Evolutionary conservation across 768 basidiomycete species (phyloP).

Genomic region (Phylloporus sp.): DNA sequence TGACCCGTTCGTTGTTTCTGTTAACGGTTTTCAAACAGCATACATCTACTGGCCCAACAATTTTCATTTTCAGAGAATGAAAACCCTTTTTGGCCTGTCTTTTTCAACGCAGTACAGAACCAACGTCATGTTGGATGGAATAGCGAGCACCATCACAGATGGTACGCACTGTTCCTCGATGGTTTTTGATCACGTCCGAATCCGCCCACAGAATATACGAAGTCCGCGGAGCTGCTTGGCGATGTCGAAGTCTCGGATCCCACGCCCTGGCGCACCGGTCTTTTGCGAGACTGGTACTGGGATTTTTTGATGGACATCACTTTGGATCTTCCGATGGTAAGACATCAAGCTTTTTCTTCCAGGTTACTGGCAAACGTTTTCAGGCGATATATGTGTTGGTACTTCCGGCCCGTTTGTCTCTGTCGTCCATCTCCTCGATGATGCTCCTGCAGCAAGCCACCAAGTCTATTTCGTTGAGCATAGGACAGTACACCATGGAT

Average conservation of each 20-base stretch:
- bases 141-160: conserved; percentile 24
- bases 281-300: conserved; percentile 36
- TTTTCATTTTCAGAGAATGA: conserved; percentile 34
- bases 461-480: conserved; percentile 14
- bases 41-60: conserved; percentile 40
- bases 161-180: conserved; percentile 21
- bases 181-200: not conserved
- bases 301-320: conserved; percentile 26
- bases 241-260: conserved; percentile 28
- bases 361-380: not conserved
- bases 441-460: conserved; percentile 33
- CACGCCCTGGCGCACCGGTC: conserved; percentile 9
- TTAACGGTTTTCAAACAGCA: conserved; percentile 20
- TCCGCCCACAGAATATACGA: conserved; percentile 32
- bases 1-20: conserved; percentile 2
- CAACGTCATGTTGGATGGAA: conserved; percentile 36
- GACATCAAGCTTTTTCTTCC: not conserved
- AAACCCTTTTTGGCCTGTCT: conserved; percentile 35
- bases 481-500: conserved; percentile 5
- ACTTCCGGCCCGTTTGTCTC: conserved; percentile 21
- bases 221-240: conserved; percentile 30
- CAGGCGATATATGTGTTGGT: conserved; percentile 25
- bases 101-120: conserved; percentile 34
- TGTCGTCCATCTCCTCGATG: conserved; percentile 31
- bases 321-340: conserved; percentile 34